Evolutionary conservation across 352 stramenopile species (phyloP).

Genomic region (Thalassiosira tumida): DNA sequence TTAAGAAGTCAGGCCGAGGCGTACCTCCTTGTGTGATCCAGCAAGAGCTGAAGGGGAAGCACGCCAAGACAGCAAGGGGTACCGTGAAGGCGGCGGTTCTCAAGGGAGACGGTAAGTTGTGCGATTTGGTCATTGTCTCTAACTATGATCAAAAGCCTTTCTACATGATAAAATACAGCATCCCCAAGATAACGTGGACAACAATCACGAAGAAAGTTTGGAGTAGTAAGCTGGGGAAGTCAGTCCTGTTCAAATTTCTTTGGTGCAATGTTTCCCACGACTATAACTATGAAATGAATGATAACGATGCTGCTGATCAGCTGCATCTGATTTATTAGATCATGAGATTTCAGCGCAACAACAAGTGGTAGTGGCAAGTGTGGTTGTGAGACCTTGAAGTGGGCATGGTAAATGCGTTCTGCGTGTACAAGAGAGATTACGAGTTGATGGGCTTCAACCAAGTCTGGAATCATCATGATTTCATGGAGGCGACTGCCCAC

Average conservation of each 20-base stretch:
- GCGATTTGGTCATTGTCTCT: constrained; percentile 8
- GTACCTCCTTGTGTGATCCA: constrained; percentile 31
- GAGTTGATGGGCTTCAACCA: constrained; percentile 8
- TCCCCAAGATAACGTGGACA: neutral
- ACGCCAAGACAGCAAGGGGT: neutral
- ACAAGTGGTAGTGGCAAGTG: constrained; percentile 61
- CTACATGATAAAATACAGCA: neutral
- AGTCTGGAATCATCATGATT: constrained; percentile 47
- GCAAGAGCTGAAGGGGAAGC: constrained; percentile 16
- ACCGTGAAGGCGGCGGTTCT: constrained; percentile 56
- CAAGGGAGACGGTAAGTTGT: neutral
- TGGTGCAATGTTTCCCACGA: neutral
- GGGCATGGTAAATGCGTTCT: constrained; percentile 47
- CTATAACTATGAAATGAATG: constrained; percentile 64
- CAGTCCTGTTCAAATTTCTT: constrained; percentile 34
- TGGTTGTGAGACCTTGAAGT: constrained; percentile 45
- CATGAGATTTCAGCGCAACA: constrained; percentile 14
- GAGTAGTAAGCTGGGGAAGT: neutral
- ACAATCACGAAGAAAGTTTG: neutral
- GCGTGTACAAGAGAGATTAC: constrained; percentile 9
- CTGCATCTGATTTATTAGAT: constrained; percentile 37
- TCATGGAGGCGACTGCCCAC: neutral
- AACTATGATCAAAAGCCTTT: neutral
- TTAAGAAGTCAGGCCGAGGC: constrained; percentile 21
- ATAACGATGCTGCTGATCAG: constrained; percentile 53